Evolutionary conservation across 768 basidiomycete species (phyloP).

Genomic region (Hericium alpestre): DNA sequence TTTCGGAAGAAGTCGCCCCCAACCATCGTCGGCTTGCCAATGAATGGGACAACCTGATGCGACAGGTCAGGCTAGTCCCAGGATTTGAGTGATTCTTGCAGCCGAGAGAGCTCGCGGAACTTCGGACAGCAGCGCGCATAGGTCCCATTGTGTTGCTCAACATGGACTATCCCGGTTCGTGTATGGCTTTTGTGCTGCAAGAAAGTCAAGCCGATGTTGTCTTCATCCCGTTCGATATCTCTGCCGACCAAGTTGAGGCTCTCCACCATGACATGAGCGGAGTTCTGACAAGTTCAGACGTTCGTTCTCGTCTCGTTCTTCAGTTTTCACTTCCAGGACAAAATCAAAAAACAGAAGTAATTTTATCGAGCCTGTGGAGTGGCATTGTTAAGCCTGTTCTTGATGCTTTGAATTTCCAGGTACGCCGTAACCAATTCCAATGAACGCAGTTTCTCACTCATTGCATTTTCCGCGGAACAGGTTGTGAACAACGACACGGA

Average conservation of each 20-base stretch:
- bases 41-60: background rate
- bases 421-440: background rate
- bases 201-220: background rate
- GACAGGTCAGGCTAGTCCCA: background rate
- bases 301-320: background rate
- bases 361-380: background rate
- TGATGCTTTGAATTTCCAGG: background rate
- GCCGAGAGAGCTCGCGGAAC: background rate
- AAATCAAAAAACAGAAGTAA: background rate
- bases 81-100: background rate
- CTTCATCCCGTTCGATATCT: background rate
- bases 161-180: background rate
- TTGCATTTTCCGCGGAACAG: no score
- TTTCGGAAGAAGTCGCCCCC: background rate
- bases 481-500: no score
- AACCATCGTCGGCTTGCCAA: background rate
- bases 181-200: background rate
- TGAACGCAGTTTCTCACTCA: no score
- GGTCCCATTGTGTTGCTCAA: background rate
- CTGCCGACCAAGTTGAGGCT: background rate
- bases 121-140: background rate
- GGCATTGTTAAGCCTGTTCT: background rate
- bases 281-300: background rate
- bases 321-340: background rate
- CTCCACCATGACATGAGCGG: background rate